Percentiles rank a stretch among this genome's conserved stretches.
Conservation (phyloP, 768 basidiomycete genomes). For the Boletus pseudo-olivaceus region DNA sequence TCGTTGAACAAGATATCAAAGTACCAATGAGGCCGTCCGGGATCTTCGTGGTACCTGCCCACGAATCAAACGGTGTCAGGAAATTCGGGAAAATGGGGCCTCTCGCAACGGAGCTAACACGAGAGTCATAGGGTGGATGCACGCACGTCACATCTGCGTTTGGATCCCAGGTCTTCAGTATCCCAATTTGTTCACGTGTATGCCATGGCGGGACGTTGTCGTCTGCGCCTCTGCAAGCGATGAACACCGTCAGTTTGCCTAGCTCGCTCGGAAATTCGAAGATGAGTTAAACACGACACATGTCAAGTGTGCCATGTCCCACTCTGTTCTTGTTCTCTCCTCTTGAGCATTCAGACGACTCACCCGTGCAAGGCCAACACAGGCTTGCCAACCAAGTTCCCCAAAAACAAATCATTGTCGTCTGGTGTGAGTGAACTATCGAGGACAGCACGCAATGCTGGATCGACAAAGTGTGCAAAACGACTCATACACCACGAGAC, state of each 20-base stretch:
- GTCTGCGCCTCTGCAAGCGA: constrained; percentile 59
- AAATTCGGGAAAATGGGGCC: neutral
- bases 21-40: constrained; percentile 70
- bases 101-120: neutral
- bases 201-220: constrained; percentile 90
- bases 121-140: neutral
- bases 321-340: neutral
- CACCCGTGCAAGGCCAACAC: constrained; percentile 80
- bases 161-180: constrained; percentile 56
- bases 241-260: neutral
- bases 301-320: neutral
- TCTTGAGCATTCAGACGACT: constrained; percentile 13
- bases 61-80: neutral
- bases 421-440: constrained; percentile 74
- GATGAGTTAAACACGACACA: neutral
- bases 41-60: constrained; percentile 60
- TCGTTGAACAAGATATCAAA: constrained; percentile 51
- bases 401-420: constrained; percentile 83
- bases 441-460: constrained; percentile 65
- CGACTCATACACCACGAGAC: constrained; percentile 68
- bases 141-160: constrained; percentile 52
- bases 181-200: constrained; percentile 58
- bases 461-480: constrained; percentile 79
- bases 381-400: constrained; percentile 68
- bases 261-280: neutral